Base-by-base conservation (phyloP, 108 stramenopile species). In the Nannochloropsis oceanica region DNA sequence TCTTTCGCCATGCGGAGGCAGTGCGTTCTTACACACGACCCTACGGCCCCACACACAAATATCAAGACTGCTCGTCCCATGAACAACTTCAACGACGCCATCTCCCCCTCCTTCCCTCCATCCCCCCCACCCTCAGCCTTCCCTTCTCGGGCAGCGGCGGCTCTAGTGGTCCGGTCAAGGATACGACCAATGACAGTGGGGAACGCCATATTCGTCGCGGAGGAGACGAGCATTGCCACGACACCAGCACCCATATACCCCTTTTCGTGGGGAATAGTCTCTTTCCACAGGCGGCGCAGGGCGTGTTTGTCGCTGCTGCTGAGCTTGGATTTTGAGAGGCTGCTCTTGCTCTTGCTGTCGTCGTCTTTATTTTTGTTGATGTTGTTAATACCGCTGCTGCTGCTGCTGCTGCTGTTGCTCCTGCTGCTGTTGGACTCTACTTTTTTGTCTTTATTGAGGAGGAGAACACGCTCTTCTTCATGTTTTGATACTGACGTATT, bases 1-100 rank as follows among this genome's bases (percentile, higher is more conserved):
- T 46, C 81, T 2, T 85, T 82, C 24, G 88, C 88, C 82, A 89
- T 85, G 22, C 85, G 85, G 1, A 89, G 83, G 83, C 73, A 59
- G 18, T 89, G 85, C 0, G 85, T 85, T 79, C 88, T 34, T 25
- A 82, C 88, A 82, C 88, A 89, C 27, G 88, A 89, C 7, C 85
- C 84, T 25, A 89, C 42, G 3, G 85, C 82, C n/a, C 88, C 88
- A 8, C 42, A 44, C n/a, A 81, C 88, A 18, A 89, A 89, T 13
- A 89, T 79, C 24, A 81, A 82, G 11, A 89, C 43, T 22, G 82
- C 86, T 13, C 81, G 81, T 25, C 27, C 25, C 20, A 89, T 83
- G 82, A 89, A 89, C 12, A 73, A 82, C 13, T 43, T 27, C 83
- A 84, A 83, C 24, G 87, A 87, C 13, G 84, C 80, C 11, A 46